Evolutionary conservation across 371 early-diverging fungal species (phyloP), one percentile per base, ranked within the genome.

Genomic region (Zychaea mexicana): DNA sequence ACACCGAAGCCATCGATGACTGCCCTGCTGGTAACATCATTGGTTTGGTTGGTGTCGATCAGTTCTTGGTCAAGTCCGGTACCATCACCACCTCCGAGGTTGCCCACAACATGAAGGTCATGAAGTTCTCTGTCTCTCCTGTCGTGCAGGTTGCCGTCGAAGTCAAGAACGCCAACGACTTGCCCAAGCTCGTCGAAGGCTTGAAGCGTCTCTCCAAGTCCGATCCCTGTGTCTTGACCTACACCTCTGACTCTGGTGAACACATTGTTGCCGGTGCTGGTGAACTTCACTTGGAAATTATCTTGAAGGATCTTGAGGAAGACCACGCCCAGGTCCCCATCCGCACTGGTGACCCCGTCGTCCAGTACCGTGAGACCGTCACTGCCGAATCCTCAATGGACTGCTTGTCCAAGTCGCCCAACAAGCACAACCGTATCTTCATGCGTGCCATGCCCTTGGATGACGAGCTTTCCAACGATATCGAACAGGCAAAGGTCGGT

Each of bases 381-480:
- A 85, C 84, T 68, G 85, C 88, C 64, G 93, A 92, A 81, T 96
- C 97, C 17, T 73, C 78, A 68, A 85, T 92, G 55, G 77, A 78
- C 61, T 90, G 92, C 64, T 81, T 98, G 73, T 94, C 98, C 83
- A 99, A 99, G 90, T 99, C 99, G 60, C 97, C 99, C 77, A 99
- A 99, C 96, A 99, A 99, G 91, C 99, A 99, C 90, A 99, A 99
- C 93, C 99, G 99, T 95, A 91, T 99, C 85, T 98, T 92, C 89
- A 94, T 99, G 98, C 96, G 90, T 77, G 98, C 99, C 46, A 59
- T 70, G 39, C 99, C 99, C 49, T 62, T 99, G 47, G 85, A 84
- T 38, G 96, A 96, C 65, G 95, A 98, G 53, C 83, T 98, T 39
- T 74, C 93, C 62, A 69, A 73, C 36, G 95, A 87, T 56, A 94